A percentile compares a stretch with the other conserved stretches of the same genome.
phyloP scores from a whole-genome alignment of 495 filamentous ascomycete genomes.

The Margaritispora aquatica region DNA sequence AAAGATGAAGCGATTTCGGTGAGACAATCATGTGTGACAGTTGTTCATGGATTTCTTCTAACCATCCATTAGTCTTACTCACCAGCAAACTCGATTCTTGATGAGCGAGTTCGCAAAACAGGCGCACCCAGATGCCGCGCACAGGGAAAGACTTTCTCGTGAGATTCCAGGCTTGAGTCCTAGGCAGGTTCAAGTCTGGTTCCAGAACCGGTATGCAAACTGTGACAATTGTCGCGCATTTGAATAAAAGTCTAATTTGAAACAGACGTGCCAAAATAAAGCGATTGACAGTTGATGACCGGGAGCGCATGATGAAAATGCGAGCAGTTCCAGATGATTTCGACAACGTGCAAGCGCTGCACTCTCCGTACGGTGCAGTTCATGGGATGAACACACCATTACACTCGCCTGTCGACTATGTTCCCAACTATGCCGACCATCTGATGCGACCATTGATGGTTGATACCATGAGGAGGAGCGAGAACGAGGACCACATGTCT shows the following conservation, averaged over 20 bases:
- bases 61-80: conserved; percentile 63
- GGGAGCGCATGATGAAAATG: conserved; percentile 91
- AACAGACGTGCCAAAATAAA: conserved; percentile 89
- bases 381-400: conserved; percentile 49
- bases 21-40: conserved; percentile 24
- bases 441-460: conserved; percentile 54
- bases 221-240: not conserved
- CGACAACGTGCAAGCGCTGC: conserved; percentile 83
- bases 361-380: conserved; percentile 61
- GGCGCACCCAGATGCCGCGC: conserved; percentile 89
- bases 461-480: conserved; percentile 48
- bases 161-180: conserved; percentile 93
- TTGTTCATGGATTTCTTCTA: not conserved
- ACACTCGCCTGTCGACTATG: conserved; percentile 49
- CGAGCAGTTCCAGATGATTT: conserved; percentile 88
- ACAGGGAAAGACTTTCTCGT: conserved; percentile 80
- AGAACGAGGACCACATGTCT: conserved; percentile 51
- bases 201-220: conserved; percentile 81
- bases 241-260: conserved; percentile 16
- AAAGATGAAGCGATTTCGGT: conserved; percentile 96
- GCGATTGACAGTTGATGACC: conserved; percentile 85
- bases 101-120: conserved; percentile 98
- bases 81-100: conserved; percentile 92
- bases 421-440: conserved; percentile 43
- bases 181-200: conserved; percentile 97